Base-by-base conservation (phyloP, 768 basidiomycete genomes). In the Russula brevipes region DNA sequence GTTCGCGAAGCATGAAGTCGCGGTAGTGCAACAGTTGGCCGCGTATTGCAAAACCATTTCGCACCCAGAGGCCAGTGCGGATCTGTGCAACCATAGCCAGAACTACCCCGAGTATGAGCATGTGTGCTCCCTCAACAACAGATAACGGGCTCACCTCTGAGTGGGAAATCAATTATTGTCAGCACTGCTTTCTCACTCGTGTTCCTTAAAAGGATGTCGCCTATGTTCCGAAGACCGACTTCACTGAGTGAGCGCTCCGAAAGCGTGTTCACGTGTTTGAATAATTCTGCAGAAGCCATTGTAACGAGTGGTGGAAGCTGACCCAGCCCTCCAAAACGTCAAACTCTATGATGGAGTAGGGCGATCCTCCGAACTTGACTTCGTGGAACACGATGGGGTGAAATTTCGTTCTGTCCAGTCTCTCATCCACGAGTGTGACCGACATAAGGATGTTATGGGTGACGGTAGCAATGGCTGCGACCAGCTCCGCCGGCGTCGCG, bases 21-120 rank as follows among this genome's bases (percentile, higher is more conserved):
- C 94, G 88, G 73, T 99, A 99, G 72, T 98, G 96, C 57, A 95
- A 82, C 4, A 94, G 80, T 73, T 98, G 97, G 0, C 94, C 94
- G 1, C 96, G 88, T 68, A 98, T 95, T 16, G 89, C 89, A 70
- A 94, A 91, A 4, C 97, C 97, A 69, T 99, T 99, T 58, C 96
- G 89, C 8, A 97, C 95, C 97, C 97, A 99, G 4, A 98, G 80
- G 0, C 94, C 94, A 0, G 92, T 89, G 31, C 94, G 85, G 55
- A 98, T 93, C 72, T 98, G 97, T 0, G 95, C 94, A 50, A 96
- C 87, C 87, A 95, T 93, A 1, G 87, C 83, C 33, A 94, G 78
- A 6, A 92, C 93, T 94, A 53, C 39, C 16, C 41, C 47, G 53
- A 39, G 19, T 17, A 64, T 50, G 57, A 60, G 47, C 42, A 42